Evolutionary conservation across 495 filamentous ascomycete genomes (phyloP).

Genomic region (Penicillium verhagenii): DNA sequence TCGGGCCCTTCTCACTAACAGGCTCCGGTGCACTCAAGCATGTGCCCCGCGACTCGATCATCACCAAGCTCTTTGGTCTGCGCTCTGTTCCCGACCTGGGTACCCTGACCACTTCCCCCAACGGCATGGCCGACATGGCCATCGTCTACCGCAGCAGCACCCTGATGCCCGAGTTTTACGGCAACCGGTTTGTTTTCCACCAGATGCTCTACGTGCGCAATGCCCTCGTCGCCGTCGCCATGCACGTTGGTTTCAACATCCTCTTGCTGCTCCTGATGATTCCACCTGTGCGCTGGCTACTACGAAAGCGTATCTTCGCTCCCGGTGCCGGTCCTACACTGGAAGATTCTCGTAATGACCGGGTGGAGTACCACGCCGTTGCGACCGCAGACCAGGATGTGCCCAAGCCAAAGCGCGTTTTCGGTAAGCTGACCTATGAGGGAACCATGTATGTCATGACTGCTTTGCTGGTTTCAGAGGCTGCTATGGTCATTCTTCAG

Average conservation of each 20-base stretch:
- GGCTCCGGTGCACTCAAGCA: constrained; percentile 52
- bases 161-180: constrained; percentile 66
- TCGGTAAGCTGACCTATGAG: constrained; percentile 56
- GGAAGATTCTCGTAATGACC: constrained; percentile 56
- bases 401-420: constrained; percentile 48
- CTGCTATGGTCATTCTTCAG: constrained; percentile 66
- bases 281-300: constrained; percentile 53
- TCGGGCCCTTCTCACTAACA: constrained; percentile 64
- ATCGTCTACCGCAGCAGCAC: constrained; percentile 78
- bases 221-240: constrained; percentile 51
- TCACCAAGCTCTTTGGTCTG: constrained; percentile 57
- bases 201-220: constrained; percentile 67
- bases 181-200: constrained; percentile 67
- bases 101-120: constrained; percentile 60
- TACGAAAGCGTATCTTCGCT: constrained; percentile 53
- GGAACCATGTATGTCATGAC: constrained; percentile 71
- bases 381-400: constrained; percentile 56
- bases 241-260: constrained; percentile 57
- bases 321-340: constrained; percentile 67
- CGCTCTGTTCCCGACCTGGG: constrained; percentile 64
- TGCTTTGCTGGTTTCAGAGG: constrained; percentile 64
- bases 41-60: constrained; percentile 31
- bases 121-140: constrained; percentile 57
- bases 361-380: constrained; percentile 64
- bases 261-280: constrained; percentile 53